Evolutionary conservation across 306 rosid species (phyloP), one percentile per base, ranked within the genome.

Genomic region (Prunus campanulata): DNA sequence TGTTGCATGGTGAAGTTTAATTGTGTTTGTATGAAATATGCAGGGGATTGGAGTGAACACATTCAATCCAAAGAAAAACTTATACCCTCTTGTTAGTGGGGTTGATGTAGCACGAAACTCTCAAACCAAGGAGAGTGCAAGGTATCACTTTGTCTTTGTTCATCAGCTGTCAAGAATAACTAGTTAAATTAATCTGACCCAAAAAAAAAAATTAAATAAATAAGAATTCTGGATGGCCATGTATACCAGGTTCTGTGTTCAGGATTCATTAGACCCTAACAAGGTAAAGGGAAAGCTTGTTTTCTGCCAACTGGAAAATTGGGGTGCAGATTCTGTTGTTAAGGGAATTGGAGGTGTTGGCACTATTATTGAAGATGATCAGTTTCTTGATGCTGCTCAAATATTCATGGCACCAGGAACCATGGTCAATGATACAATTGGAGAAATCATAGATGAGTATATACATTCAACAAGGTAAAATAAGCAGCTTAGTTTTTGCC

Each of bases 371-470:
- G 89, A 88, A 80, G 86, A 69, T 63, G 84, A 84, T 0, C 81
- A 81, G 65, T 80, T 46, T 70, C 85, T 52, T 32, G 97, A 92
- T 49, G 68, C 78, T 68, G 91, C 92, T 1, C 80, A 84, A 69
- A 83, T 95, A 73, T 95, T 87, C 87, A 87, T 89, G 90, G 91
- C 92, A 22, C 96, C 98, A 20, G 86, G 86, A 42, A 82, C 97
- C 39, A 29, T 84, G 44, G 96, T 95, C 62, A 82, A 88, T 82
- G 14, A 68, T 72, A 75, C 87, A 66, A 46, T 73, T 4, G 96
- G 93, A 35, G 62, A 74, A 25, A 25, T 30, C 55, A 84, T 95
- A 35, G 70, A 68, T 16, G 64, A 16, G 12, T 95, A 95, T 56
- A 88, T 88, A 61, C 50, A 89, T 25, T 85, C 93, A 63, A 74